phyloP scores from a whole-genome alignment of 2,329 filamentous ascomycete genomes.

The Colletotrichum destructivum region DNA sequence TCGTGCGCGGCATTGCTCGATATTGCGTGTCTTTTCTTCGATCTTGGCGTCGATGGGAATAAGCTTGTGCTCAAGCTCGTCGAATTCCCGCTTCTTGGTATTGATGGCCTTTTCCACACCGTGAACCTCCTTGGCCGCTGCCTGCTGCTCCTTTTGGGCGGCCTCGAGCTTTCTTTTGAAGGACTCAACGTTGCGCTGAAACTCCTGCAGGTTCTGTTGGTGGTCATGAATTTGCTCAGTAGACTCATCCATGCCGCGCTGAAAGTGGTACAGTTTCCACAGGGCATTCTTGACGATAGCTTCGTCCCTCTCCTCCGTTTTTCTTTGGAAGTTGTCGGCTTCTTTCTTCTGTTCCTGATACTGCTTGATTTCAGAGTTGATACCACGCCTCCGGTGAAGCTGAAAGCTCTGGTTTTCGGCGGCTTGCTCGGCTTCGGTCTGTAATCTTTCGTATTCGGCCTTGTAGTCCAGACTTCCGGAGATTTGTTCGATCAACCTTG shows the following conservation, averaged over 20 bases:
- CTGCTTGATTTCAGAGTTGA: constrained; percentile 98
- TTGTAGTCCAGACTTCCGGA: constrained; percentile 97
- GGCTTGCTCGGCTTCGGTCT: constrained; percentile 87
- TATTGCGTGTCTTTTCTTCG: constrained; percentile 79
- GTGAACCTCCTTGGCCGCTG: constrained; percentile 81
- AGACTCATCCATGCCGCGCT: constrained; percentile 93
- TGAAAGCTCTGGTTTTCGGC: constrained; percentile 91
- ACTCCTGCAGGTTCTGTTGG: constrained; percentile 94
- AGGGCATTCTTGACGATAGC: constrained; percentile 94
- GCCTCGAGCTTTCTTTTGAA: constrained; percentile 86
- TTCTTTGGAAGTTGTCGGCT: constrained; percentile 92
- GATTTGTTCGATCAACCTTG: constrained; percentile 95
- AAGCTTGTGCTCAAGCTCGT: constrained; percentile 87
- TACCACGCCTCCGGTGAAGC: constrained; percentile 89
- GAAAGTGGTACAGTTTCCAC: constrained; percentile 97
- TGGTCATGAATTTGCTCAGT: constrained; percentile 92
- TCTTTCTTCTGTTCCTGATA: constrained; percentile 98
- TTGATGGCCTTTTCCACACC: constrained; percentile 91
- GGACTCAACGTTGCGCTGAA: constrained; percentile 87
- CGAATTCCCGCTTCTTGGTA: constrained; percentile 87
- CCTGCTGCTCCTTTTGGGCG: constrained; percentile 86
- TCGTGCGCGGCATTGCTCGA: constrained; percentile 77
- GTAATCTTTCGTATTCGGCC: constrained; percentile 91
- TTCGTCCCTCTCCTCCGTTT: constrained; percentile 90
- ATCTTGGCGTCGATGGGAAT: constrained; percentile 96